Base-by-base conservation (phyloP, 345 rosid genomes). In the Trapa incisa region DNA sequence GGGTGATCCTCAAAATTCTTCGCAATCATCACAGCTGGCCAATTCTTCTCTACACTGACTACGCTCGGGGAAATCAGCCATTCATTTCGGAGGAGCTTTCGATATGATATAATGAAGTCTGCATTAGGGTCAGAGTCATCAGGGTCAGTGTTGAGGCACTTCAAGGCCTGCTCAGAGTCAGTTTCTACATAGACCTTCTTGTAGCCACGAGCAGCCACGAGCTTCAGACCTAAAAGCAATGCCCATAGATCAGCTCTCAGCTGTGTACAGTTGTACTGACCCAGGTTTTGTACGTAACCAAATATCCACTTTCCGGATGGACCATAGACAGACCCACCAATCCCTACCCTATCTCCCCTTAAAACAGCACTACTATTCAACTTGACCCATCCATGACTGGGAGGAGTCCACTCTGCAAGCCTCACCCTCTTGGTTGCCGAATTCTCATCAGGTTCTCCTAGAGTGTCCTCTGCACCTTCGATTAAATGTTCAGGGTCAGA, bases 271-370 rank as follows among this genome's bases (percentile, higher is more conserved):
- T 53, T 29, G 50, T 68, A 41, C 35, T 50, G 41, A 14, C 76
- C 77, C 5, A 83, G 50, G 41, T 71, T 64, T 53, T 73, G 62
- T 43, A 50, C 67, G 78, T 78, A 86, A 13, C 92, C 96, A 14
- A 67, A 45, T 63, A 85, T 63, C 92, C 90, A 89, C 53, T 76
- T 76, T 45, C 89, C 90, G 14, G 76, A 73, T 38, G 80, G 70
- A 66, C 85, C 75, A 17, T 82, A 83, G 57, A 84, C 76, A 35
- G 80, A 41, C 71, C 89, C 89, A 67, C 78, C 81, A 15, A 56
- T 82, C 37, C 78, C 79, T 5, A 79, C 70, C 65, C 36, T 39
- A 29, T 69, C 74, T 38, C 67, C 33, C 15, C 56, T 67, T 3
- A 72, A 71, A 65, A 65, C 61, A 50, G 75, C 83, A 36, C 78